Evolutionary conservation across 352 stramenopile species (phyloP), one percentile per base, ranked within the genome.

Genomic region (Phytophthora citricola): DNA sequence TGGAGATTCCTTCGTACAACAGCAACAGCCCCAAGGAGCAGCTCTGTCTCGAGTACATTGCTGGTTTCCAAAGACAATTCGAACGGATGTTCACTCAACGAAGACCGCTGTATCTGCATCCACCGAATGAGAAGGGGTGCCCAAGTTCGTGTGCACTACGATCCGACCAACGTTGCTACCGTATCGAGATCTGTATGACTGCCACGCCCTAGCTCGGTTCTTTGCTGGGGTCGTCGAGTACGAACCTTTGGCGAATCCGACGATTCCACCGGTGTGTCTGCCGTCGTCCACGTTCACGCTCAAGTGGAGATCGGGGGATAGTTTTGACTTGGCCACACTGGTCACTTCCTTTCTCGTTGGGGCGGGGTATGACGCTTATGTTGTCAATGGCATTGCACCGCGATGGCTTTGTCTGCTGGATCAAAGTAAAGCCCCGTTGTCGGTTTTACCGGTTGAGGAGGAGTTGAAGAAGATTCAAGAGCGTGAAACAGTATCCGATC

Each of bases 91-190:
- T 97, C 73, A 76, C 93, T 1, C 71, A 73, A 10, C 78, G 92
- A 20, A 62, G 72, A 12, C 71, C 78, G 20, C 79, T 98, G 47
- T 98, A 97, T 53, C 66, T 98, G n/a, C 87, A 90, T 22, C 84
- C 92, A 0, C 82, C 88, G 6, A 98, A 98, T 67, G 95, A 98
- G 66, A 94, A 89, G 51, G 92, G 1, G 82, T 96, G 31, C 69
- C 85, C 36, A 98, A 99, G 79, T 98, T 98, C 56, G 91, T 98
- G 6, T 98, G 94, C 73, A 98, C 93, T 31, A 98, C 89, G 15
- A 76, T 99, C 32, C 84, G 95, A 4, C 95, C 95, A 8, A 98
- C 96, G 9, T 64, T 98, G 34, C 70, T 99, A 10, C 95, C 94
- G 2, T 97, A 89, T 55, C 79, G 84, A 8, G 90, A 98, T 54